A percentile compares a stretch with the other conserved stretches of the same genome.
Evolutionary conservation across 306 rosid genomes (phyloP).

Genomic region (Carpinus viminea): DNA sequence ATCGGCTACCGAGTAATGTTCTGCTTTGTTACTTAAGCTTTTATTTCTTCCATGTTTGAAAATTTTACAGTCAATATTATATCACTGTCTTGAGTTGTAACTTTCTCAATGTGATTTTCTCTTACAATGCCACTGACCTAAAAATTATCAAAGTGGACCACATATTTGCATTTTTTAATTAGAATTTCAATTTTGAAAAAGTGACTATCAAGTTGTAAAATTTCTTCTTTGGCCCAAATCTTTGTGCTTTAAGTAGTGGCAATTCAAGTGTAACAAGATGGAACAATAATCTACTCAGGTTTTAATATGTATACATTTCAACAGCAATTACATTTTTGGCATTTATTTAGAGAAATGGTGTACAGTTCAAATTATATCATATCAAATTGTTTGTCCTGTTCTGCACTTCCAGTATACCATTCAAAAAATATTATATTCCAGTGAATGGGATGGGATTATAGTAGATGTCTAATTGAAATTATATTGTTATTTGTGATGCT

Average conservation of each 20-base stretch:
- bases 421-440: neutral
- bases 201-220: neutral
- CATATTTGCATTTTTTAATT: neutral
- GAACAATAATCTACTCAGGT: neutral
- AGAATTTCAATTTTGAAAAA: neutral
- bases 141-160: neutral
- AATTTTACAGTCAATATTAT: neutral
- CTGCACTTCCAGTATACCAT: neutral
- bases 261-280: neutral
- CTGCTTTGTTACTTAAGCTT: constrained; percentile 18
- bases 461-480: neutral
- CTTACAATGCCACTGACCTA: neutral
- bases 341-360: neutral
- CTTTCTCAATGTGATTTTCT: neutral
- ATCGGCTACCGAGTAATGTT: constrained; percentile 80
- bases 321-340: neutral
- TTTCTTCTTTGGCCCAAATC: neutral
- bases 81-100: constrained; percentile 1
- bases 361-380: neutral
- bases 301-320: neutral
- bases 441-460: neutral
- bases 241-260: neutral
- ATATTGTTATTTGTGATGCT: neutral
- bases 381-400: neutral
- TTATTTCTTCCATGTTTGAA: constrained; percentile 1